Evolutionary conservation across 2,329 filamentous ascomycete species (phyloP).

Genomic region (Torrubiellomyces zombiae): DNA sequence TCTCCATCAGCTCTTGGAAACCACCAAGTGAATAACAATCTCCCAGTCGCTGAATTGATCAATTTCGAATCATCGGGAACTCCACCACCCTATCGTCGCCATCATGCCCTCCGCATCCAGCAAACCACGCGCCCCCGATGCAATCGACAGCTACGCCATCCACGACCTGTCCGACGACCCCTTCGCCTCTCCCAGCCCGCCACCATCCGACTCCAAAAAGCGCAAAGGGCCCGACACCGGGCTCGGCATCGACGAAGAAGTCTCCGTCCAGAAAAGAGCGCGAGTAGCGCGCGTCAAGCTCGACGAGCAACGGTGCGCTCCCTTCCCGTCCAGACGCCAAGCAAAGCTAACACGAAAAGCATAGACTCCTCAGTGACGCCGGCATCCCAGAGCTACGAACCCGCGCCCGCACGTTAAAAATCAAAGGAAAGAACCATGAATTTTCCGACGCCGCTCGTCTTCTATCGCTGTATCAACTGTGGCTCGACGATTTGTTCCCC

Average conservation of each 20-base stretch:
- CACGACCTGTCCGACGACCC: conserved; percentile 33
- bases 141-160: conserved; percentile 62
- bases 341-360: background rate
- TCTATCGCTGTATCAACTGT: conserved; percentile 83
- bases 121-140: no score
- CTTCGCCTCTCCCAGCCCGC: conserved; percentile 28
- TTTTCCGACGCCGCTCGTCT: conserved; percentile 73
- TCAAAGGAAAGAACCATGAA: conserved; percentile 93
- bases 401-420: conserved; percentile 53
- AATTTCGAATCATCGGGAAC: no score
- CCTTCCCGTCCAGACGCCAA: background rate
- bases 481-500: conserved; percentile 92
- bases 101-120: conserved; percentile 11
- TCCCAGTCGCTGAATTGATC: no score
- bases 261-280: conserved; percentile 63
- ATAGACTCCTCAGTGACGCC: conserved; percentile 60
- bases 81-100: no score
- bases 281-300: conserved; percentile 64
- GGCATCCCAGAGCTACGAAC: conserved; percentile 71
- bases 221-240: conserved; percentile 29
- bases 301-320: conserved; percentile 53
- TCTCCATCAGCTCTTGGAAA: no score
- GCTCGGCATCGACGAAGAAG: conserved; percentile 72
- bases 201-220: conserved; percentile 26
- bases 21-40: no score